phyloP scores from a whole-genome alignment of 139 green algal species.

The Desmodesmus armatus region DNA sequence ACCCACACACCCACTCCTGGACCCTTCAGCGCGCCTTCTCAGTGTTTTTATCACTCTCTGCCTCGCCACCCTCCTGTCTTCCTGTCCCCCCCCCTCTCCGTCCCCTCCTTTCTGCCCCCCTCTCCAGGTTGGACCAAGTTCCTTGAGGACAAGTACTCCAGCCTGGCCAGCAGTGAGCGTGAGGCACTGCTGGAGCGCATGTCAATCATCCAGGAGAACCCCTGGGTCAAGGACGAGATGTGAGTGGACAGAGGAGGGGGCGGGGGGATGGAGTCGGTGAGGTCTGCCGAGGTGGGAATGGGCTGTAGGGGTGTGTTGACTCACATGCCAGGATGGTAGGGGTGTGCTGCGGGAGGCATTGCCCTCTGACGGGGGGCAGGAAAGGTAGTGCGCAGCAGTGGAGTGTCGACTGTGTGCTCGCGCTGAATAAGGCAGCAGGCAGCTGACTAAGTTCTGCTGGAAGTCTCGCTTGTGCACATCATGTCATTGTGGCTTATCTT shows the following conservation, averaged over 20 bases:
- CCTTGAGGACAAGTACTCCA: slow-evolving; percentile 57
- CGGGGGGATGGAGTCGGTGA: neutral
- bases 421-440: neutral
- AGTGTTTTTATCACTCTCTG: too few species aligned
- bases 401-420: neutral
- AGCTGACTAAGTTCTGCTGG: neutral
- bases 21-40: too few species aligned
- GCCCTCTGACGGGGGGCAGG: too few species aligned
- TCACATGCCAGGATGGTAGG: neutral
- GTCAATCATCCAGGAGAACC: slow-evolving; percentile 88
- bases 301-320: neutral
- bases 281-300: neutral
- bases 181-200: slow-evolving; percentile 73
- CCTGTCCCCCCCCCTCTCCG: too few species aligned
- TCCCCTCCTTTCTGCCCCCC: neutral
- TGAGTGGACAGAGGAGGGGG: slow-evolving; percentile 46
- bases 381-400: too few species aligned
- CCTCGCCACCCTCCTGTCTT: too few species aligned
- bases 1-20: too few species aligned
- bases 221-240: slow-evolving; percentile 90
- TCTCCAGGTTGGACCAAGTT: slow-evolving; percentile 69
- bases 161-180: slow-evolving; percentile 48
- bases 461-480: neutral
- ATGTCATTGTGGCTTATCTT: slow-evolving; percentile 1
- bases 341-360: neutral